phyloP scores from a whole-genome alignment of 2,329 filamentous ascomycete species.

The Zymoseptoria tritici region DNA sequence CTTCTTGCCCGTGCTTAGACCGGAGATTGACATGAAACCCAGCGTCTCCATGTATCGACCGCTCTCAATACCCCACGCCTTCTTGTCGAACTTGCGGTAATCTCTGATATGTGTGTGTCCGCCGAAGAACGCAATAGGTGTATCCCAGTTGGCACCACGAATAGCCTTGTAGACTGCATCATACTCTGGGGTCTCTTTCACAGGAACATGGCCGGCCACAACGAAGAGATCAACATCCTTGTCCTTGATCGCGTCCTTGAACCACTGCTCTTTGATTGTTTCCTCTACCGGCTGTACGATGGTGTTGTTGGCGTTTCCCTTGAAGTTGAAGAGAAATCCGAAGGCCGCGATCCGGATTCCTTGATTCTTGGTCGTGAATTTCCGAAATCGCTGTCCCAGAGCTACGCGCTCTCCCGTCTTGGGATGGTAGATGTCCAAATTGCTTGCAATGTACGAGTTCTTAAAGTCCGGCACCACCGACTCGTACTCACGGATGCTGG shows the following conservation, averaged over 20 bases:
- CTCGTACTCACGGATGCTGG: slow-evolving; percentile 69
- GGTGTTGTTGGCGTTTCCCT: slow-evolving; percentile 82
- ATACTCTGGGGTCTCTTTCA: slow-evolving; percentile 68
- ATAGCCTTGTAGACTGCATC: slow-evolving; percentile 71
- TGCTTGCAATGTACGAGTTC: slow-evolving; percentile 78
- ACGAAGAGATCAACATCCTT: slow-evolving; percentile 76
- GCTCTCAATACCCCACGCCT: slow-evolving; percentile 72
- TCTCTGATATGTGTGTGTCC: slow-evolving; percentile 88
- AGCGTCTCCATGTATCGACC: slow-evolving; percentile 93
- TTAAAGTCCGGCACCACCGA: slow-evolving; percentile 77
- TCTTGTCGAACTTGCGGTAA: slow-evolving; percentile 69
- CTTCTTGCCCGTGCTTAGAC: slow-evolving; percentile 42
- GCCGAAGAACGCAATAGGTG: slow-evolving; percentile 84
- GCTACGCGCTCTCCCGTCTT: slow-evolving; percentile 63
- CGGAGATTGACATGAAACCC: slow-evolving; percentile 82
- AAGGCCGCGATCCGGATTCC: slow-evolving; percentile 78
- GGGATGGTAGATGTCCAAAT: slow-evolving; percentile 78
- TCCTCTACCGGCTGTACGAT: slow-evolving; percentile 72
- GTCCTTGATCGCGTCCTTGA: slow-evolving; percentile 74
- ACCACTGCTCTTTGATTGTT: slow-evolving; percentile 79
- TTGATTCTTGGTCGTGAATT: slow-evolving; percentile 86
- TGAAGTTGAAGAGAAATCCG: slow-evolving; percentile 93
- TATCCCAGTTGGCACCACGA: slow-evolving; percentile 66
- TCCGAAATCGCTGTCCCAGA: slow-evolving; percentile 74
- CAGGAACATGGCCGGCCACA: slow-evolving; percentile 75